Base-by-base conservation (phyloP, 176 grass and related monocot species). In the Zizania latifolia region DNA sequence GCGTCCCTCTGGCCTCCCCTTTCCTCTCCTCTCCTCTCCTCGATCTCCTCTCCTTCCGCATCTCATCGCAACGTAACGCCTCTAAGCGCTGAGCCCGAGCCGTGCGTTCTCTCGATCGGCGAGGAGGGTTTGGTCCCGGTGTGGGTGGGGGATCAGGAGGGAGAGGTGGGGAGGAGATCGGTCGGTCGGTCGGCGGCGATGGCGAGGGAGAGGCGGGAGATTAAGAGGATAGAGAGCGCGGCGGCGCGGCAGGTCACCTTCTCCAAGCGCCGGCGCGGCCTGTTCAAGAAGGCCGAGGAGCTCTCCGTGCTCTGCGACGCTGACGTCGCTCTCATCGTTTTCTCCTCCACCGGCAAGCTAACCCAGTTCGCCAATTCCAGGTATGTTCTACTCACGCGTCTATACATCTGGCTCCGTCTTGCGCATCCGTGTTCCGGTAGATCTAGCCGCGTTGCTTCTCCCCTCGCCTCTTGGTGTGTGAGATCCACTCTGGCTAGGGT, bases 231-330 rank as follows among this genome's bases (percentile, higher is more conserved):
- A 72, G 90, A 90, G 79, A 97, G 86, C 88, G 77, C 87, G 41
- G 76, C 93, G 44, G 93, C 93, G 75, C 86, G 93, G 41, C 93
- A 97, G 88, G 93, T 93, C 57, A 97, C 87, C 77, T 97, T 97
- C 82, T 97, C 93, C 66, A 93, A 97, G 93, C 77, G 93, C 72
- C 86, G 93, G 71, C 74, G 91, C 83, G 93, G 93, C 1, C 81
- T 97, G 77, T 93, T 97, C 87, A 97, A 96, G 90, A 97, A 97
- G 79, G 93, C 93, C 29, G 90, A 97, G 78, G 90, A 97, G 78
- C 89, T 97, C 62, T 90, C 93, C 41, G 80, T 96, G 17, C 93
- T 96, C 1, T 96, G 93, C 72, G 93, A 96, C 65, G 90, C 90
- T 17, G 93, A 97, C 62, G 90, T 97, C 54, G 93, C 93, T 16